A percentile compares a stretch with the other conserved stretches of the same genome.
Conservation (phyloP, 148 eudicot species). For the Arbutus unedo region DNA sequence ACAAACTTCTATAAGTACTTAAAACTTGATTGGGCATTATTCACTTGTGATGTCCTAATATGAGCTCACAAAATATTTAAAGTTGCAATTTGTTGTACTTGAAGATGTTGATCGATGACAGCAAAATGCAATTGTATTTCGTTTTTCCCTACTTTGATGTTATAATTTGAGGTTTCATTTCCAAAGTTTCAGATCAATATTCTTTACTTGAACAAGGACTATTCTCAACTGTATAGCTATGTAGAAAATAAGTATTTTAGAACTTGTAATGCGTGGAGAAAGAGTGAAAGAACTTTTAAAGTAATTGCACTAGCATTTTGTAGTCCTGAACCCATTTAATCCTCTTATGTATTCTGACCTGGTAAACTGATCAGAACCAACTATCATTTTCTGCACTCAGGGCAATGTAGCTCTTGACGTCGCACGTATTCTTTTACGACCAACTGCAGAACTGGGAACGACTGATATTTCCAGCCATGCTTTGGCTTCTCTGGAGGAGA, state of each 20-base stretch:
- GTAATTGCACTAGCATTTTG: neutral
- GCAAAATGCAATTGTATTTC: neutral
- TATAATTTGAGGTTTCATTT: neutral
- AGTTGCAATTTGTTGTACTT: neutral
- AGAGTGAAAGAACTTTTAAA: neutral
- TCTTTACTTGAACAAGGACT: neutral
- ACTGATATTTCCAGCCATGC: constrained; percentile 92
- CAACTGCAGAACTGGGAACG: constrained; percentile 61
- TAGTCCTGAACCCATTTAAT: neutral
- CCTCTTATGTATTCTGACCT: neutral
- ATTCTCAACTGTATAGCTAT: neutral
- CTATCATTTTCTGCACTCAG: constrained; percentile 32
- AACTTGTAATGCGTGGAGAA: neutral
- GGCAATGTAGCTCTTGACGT: constrained; percentile 99
- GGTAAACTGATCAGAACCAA: neutral
- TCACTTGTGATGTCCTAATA: neutral
- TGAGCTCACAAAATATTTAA: neutral
- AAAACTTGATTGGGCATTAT: neutral
- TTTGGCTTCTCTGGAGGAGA: constrained; percentile 62
- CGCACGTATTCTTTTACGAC: constrained; percentile 77
- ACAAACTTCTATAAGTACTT: neutral
- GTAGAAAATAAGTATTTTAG: neutral
- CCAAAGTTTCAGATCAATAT: neutral
- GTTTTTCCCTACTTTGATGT: neutral
- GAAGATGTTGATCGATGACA: neutral